A percentile compares a stretch with the other conserved stretches of the same genome.
Evolutionary conservation across 2,329 filamentous ascomycete genomes (phyloP).

Genomic region (Pseudocercospora pini-densiflorae): DNA sequence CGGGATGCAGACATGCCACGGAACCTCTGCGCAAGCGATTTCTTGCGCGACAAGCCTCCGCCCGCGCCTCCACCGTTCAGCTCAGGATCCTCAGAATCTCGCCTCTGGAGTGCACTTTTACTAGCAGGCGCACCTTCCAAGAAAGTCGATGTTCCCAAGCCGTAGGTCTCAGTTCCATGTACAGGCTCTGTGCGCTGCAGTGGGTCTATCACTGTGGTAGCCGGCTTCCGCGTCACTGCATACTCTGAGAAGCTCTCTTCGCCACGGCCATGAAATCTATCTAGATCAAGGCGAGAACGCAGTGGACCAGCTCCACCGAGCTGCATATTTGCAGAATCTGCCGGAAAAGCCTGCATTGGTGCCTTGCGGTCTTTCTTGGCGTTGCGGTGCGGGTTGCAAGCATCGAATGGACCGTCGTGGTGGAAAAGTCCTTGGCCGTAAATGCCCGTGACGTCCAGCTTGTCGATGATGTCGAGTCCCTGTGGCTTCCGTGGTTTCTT

Average conservation of each 20-base stretch:
- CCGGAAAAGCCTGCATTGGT: conserved; percentile 95
- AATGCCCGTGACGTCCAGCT: conserved; percentile 93
- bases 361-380: conserved; percentile 79
- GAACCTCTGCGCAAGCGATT: conserved; percentile 91
- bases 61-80: conserved; percentile 51
- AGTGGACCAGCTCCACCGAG: conserved; percentile 86
- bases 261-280: conserved; percentile 82
- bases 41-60: conserved; percentile 80
- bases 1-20: conserved; percentile 78
- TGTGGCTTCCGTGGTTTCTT: conserved; percentile 46
- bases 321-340: conserved; percentile 89
- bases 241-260: conserved; percentile 90
- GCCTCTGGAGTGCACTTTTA: conserved; percentile 74
- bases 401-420: conserved; percentile 96
- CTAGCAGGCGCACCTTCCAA: conserved; percentile 91
- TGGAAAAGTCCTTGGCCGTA: conserved; percentile 97
- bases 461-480: conserved; percentile 87
- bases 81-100: conserved; percentile 69
- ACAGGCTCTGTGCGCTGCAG: conserved; percentile 70
- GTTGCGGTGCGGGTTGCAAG: conserved; percentile 93
- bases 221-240: conserved; percentile 51
- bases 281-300: conserved; percentile 80
- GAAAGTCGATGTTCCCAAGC: conserved; percentile 93
- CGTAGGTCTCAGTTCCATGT: conserved; percentile 81
- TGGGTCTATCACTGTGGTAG: conserved; percentile 66